Evolutionary conservation across 495 filamentous ascomycete genomes (phyloP).

Genomic region (Podospora comata): DNA sequence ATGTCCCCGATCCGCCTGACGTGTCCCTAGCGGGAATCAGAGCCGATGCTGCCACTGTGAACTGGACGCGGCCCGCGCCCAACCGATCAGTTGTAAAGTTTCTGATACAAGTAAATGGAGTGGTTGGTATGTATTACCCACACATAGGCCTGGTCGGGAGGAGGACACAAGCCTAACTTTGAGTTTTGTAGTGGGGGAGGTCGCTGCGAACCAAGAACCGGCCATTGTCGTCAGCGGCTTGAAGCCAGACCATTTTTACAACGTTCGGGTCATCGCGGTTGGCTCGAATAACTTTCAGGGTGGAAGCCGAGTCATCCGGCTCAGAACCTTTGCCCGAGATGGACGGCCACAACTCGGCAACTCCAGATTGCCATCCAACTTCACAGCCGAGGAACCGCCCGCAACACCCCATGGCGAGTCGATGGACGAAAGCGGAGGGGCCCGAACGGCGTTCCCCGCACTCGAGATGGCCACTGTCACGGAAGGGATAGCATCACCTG

Average conservation of each 20-base stretch:
- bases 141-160: background rate
- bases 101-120: constrained; percentile 87
- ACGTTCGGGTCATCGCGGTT: constrained; percentile 84
- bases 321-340: constrained; percentile 61
- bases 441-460: constrained; percentile 42
- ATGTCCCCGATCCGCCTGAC: constrained; percentile 84
- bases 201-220: constrained; percentile 72
- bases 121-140: constrained; percentile 64
- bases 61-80: constrained; percentile 79
- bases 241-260: constrained; percentile 82
- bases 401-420: constrained; percentile 37
- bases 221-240: constrained; percentile 85
- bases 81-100: constrained; percentile 79
- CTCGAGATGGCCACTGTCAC: constrained; percentile 56
- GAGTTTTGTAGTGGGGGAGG: constrained; percentile 69
- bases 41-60: constrained; percentile 80
- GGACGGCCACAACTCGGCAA: constrained; percentile 55
- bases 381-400: constrained; percentile 45
- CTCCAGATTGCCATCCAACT: constrained; percentile 52
- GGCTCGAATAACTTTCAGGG: constrained; percentile 89
- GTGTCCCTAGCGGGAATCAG: constrained; percentile 90
- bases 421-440: constrained; percentile 39
- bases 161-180: constrained; percentile 17
- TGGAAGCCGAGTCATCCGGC: constrained; percentile 75
- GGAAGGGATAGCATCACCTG: constrained; percentile 50